These are phyloP conservation scores for Taphrina betulina DNA, from an alignment of 1,139 yeast species.

Conservation along the genomic window DNA sequence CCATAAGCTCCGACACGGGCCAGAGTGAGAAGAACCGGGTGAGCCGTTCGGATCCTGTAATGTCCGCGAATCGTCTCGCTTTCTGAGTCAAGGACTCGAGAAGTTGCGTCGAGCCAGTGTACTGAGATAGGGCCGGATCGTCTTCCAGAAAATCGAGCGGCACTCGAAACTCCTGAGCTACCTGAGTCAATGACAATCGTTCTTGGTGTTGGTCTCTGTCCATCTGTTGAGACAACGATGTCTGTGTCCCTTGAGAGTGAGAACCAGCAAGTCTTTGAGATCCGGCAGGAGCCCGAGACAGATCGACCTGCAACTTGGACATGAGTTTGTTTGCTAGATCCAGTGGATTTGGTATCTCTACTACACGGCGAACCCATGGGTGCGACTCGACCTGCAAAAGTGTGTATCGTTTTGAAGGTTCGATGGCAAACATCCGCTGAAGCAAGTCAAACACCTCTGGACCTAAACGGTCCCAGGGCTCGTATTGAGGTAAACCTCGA, in stretches of 20 bases:
- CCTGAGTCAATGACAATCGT: not conserved
- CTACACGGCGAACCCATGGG: conserved; percentile 56
- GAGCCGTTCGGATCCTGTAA: conserved; percentile 48
- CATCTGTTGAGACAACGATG: conserved; percentile 9
- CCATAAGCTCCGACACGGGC: conserved; percentile 47
- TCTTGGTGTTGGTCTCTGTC: not conserved
- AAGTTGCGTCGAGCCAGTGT: conserved; percentile 42
- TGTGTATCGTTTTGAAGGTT: conserved; percentile 49
- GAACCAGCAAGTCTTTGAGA: conserved; percentile 30
- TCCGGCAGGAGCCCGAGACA: conserved; percentile 40
- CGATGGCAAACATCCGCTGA: conserved; percentile 52
- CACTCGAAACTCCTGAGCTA: conserved; percentile 30
- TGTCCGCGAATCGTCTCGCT: conserved; percentile 42
- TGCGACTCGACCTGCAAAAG: conserved; percentile 50
- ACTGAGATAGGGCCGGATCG: conserved; percentile 57
- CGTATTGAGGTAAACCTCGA: conserved; percentile 49
- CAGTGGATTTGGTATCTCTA: conserved; percentile 48
- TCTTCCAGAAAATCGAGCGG: conserved; percentile 47
- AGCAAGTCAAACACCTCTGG: conserved; percentile 53
- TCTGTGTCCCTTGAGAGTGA: conserved; percentile 10
- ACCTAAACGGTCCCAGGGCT: conserved; percentile 56
- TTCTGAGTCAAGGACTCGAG: conserved; percentile 43
- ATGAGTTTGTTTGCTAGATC: conserved; percentile 53
- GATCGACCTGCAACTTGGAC: conserved; percentile 46
- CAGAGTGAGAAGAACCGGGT: conserved; percentile 52